phyloP scores from a whole-genome alignment of 768 basidiomycete species.

The Rhodotorula babjevae region DNA sequence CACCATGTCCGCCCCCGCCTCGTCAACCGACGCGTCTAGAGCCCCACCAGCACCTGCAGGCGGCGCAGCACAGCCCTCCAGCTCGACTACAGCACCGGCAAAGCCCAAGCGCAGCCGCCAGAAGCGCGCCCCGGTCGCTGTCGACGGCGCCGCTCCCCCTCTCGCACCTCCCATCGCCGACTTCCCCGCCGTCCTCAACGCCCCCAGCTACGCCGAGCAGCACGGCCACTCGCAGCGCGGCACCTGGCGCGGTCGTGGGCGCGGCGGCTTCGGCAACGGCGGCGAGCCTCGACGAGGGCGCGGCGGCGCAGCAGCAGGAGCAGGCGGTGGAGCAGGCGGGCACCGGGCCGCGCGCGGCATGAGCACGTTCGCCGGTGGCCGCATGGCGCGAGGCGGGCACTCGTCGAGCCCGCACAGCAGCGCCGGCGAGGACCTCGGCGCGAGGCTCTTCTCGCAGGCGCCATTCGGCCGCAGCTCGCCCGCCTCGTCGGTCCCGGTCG shows the following conservation, averaged over 20 bases:
- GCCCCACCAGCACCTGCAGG: constrained; percentile 3
- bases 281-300: neutral
- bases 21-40: constrained; percentile 4
- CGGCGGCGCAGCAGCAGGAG: neutral
- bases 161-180: neutral
- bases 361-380: neutral
- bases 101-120: neutral
- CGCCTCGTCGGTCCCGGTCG: no score
- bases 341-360: neutral
- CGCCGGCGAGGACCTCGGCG: neutral
- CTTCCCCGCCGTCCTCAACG: neutral
- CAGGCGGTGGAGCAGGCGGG: neutral
- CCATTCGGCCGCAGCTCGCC: neutral
- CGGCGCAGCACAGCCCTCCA: neutral
- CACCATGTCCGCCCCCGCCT: neutral
- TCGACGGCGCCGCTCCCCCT: neutral
- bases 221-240: neutral
- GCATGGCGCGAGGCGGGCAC: neutral
- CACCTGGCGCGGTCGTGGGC: neutral
- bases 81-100: neutral
- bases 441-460: neutral
- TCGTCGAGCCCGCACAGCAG: neutral
- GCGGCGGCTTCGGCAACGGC: neutral
- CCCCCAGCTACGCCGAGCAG: neutral
- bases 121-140: neutral